phyloP scores from a whole-genome alignment of 2,329 filamentous ascomycete genomes.

The Ophiostoma perfectum region DNA sequence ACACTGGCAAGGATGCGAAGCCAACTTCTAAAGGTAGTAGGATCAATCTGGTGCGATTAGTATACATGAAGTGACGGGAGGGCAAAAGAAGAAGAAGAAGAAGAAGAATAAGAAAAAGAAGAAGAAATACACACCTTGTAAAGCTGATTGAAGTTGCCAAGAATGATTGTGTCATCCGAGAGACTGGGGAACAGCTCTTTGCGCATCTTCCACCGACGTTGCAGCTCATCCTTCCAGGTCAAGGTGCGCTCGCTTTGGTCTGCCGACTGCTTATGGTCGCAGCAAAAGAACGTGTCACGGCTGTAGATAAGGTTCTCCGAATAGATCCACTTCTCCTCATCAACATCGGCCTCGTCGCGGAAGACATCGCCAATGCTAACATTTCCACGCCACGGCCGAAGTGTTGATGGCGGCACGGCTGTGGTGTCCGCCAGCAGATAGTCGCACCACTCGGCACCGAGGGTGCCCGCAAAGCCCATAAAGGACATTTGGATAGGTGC shows the following conservation, averaged over 20 bases:
- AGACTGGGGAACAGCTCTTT: constrained; percentile 84
- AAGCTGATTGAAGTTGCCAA: constrained; percentile 97
- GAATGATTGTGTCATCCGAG: constrained; percentile 76
- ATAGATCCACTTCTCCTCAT: constrained; percentile 82
- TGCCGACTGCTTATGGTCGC: constrained; percentile 89
- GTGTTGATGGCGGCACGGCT: constrained; percentile 73
- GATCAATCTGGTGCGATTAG: constrained; percentile 68
- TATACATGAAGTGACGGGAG: not conserved
- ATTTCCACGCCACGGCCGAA: constrained; percentile 74
- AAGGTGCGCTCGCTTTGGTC: constrained; percentile 55
- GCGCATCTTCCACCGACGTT: constrained; percentile 82
- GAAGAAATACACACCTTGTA: constrained; percentile 70
- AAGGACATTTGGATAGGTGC: constrained; percentile 99
- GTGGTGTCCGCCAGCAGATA: constrained; percentile 89
- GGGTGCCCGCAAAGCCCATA: constrained; percentile 95
- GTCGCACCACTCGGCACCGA: constrained; percentile 97
- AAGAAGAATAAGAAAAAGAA: not conserved
- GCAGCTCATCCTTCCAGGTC: constrained; percentile 79
- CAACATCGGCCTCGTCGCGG: constrained; percentile 59
- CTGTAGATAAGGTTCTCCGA: constrained; percentile 96
- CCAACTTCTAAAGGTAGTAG: constrained; percentile 93
- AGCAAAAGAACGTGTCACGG: constrained; percentile 94
- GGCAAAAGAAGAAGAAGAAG: too few species aligned
- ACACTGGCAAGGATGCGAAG: constrained; percentile 79
- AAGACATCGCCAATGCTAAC: constrained; percentile 66